phyloP scores from a whole-genome alignment of 1,139 yeast genomes.

The Hyphopichia buzzinii region DNA sequence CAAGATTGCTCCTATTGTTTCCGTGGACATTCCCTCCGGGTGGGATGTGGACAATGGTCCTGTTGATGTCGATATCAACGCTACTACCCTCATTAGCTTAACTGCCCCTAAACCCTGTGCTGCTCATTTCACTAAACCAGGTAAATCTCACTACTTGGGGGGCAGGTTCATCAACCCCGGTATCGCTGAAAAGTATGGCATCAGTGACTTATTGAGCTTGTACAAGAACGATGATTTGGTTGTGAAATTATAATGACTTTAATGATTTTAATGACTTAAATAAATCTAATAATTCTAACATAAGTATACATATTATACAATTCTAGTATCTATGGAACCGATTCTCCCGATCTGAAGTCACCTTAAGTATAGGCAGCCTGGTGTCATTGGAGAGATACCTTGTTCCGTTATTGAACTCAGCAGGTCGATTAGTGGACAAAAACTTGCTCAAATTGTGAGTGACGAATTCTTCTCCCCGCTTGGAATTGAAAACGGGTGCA shows the following conservation, averaged over 20 bases:
- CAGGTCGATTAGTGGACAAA: not conserved
- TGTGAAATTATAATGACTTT: slow-evolving; percentile 26
- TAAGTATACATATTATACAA: too few relatives aligned
- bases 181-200: slow-evolving; percentile 71
- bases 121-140: slow-evolving; percentile 31
- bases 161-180: slow-evolving; percentile 74
- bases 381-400: not conserved
- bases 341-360: not conserved
- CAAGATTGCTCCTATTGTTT: slow-evolving; percentile 56
- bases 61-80: slow-evolving; percentile 43
- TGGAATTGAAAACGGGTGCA: too few relatives aligned
- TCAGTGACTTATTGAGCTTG: slow-evolving; percentile 41
- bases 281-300: too few relatives aligned
- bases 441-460: not conserved
- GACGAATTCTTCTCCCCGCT: not conserved
- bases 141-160: slow-evolving; percentile 70
- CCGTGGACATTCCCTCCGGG: slow-evolving; percentile 92
- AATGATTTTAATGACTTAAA: too few relatives aligned
- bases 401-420: not conserved
- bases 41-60: slow-evolving; percentile 97
- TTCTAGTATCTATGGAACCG: slow-evolving; percentile 1
- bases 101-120: slow-evolving; percentile 96
- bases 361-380: not conserved
- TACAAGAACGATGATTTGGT: slow-evolving; percentile 39
- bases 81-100: slow-evolving; percentile 71